phyloP scores from a whole-genome alignment of 768 basidiomycete species.

The Plicaturopsis crispa region DNA sequence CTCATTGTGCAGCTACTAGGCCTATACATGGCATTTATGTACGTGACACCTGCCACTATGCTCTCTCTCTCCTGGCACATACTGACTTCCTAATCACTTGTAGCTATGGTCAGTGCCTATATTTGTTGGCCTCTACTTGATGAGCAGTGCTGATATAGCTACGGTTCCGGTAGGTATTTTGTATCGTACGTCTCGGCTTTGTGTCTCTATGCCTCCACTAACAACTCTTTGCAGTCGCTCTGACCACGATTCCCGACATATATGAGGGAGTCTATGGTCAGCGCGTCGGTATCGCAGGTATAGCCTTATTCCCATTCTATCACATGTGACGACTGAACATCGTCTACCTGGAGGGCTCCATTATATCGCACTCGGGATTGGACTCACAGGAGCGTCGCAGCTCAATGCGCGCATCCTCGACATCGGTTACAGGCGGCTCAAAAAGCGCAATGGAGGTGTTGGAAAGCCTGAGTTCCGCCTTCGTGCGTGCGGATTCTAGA shows the following conservation, averaged over 20 bases:
- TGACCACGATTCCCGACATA: slow-evolving; percentile 57
- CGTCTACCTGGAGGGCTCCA: too few relatives aligned
- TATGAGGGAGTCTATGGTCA: slow-evolving; percentile 50
- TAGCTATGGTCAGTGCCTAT: too few relatives aligned
- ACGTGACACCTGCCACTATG: too few relatives aligned
- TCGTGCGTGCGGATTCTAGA: slow-evolving; percentile 18
- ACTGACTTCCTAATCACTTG: too few relatives aligned
- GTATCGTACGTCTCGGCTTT: slow-evolving; percentile 35
- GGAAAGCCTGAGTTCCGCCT: slow-evolving; percentile 39
- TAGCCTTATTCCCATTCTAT: too few relatives aligned
- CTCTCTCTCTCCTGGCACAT: too few relatives aligned
- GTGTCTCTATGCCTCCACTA: slow-evolving; percentile 2
- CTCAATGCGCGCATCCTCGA: slow-evolving; percentile 53
- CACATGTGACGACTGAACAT: too few relatives aligned
- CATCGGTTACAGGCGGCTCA: slow-evolving; percentile 40
- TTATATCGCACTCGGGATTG: slow-evolving; percentile 66
- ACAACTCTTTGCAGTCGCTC: slow-evolving; percentile 39
- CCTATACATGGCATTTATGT: slow-evolving; percentile 63
- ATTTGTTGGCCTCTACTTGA: too few relatives aligned
- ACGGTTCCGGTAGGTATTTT: too few relatives aligned
- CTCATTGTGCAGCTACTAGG: slow-evolving; percentile 64
- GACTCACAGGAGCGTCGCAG: slow-evolving; percentile 41
- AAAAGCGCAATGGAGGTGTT: slow-evolving; percentile 35
- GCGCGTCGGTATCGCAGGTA: slow-evolving; percentile 47
- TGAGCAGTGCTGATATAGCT: too few relatives aligned